Evolutionary conservation across 345 rosid genomes (phyloP), one percentile per base, ranked within the genome.

Genomic region (Laguncularia racemosa): DNA sequence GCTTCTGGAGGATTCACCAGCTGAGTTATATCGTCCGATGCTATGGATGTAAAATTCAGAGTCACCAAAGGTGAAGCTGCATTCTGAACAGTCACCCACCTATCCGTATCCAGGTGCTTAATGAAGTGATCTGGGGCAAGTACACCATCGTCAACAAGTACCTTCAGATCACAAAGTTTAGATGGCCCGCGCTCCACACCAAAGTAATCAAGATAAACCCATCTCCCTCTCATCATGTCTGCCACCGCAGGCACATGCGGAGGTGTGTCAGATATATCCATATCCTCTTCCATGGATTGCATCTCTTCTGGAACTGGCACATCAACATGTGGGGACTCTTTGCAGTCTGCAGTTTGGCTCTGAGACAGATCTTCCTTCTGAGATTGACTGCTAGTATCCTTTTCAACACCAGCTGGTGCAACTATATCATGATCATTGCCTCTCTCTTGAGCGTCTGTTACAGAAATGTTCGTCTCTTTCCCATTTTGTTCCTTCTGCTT

Each of bases 201-300:
- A 77, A 69, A 74, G 64, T 73, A 67, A 79, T 95, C 99, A 46
- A 95, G 95, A 83, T 95, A 95, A 81, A 85, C 75, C 99, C 99
- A 95, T 74, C 80, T 90, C 56, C 96, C 97, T 23, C 76, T 52
- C 2, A 78, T 76, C 21, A 82, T 74, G 69, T 88, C 95, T 47
- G 79, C 68, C 53, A 71, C 73, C 44, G 70, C 28, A 26, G 95
- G 81, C 60, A 53, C 78, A 81, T 95, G 95, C 58, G 99, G 99
- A 38, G 99, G 95, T 0, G 95, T 87, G 68, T 93, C 91, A 67
- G 95, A 81, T 59, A 93, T 93, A 72, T 93, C 99, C 99, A 93
- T 95, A 75, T 95, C 99, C 76, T 90, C 99, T 84, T 95, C 99
- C 99, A 95, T 95, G 28, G 99, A 95, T 19, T 68, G 78, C 73